Evolutionary conservation across 1,139 yeast species (phyloP).

Genomic region (Kodamaea suecica): DNA sequence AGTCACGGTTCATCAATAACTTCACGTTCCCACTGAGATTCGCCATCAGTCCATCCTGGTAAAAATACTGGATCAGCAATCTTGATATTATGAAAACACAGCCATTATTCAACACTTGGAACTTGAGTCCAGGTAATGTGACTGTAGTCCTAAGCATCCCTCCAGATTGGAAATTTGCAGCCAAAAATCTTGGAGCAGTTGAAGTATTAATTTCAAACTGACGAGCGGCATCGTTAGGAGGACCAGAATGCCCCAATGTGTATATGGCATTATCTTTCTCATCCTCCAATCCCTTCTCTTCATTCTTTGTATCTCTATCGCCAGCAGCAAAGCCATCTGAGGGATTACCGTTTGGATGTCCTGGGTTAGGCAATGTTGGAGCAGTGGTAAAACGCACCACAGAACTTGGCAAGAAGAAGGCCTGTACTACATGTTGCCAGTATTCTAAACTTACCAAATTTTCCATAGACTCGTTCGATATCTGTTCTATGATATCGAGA

Average conservation of each 20-base stretch:
- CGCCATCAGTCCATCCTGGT: slow-evolving; percentile 69
- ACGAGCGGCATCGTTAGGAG: slow-evolving; percentile 24
- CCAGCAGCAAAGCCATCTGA: not conserved
- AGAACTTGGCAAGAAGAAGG: slow-evolving; percentile 35
- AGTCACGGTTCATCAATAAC: slow-evolving; percentile 56
- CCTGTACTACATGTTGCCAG: slow-evolving; percentile 39
- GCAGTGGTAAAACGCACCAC: slow-evolving; percentile 24
- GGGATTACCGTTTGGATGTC: not conserved
- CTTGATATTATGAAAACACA: slow-evolving; percentile 61
- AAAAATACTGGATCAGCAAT: slow-evolving; percentile 52
- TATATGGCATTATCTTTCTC: slow-evolving; percentile 6
- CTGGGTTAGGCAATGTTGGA: slow-evolving; percentile 10
- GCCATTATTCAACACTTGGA: slow-evolving; percentile 66
- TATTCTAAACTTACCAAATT: slow-evolving; percentile 30
- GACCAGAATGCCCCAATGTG: slow-evolving; percentile 7
- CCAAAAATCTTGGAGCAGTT: slow-evolving; percentile 65
- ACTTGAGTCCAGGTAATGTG: slow-evolving; percentile 60
- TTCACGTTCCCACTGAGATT: slow-evolving; percentile 57
- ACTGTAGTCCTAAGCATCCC: slow-evolving; percentile 53
- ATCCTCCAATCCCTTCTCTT: slow-evolving; percentile 8
- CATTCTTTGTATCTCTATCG: slow-evolving; percentile 2
- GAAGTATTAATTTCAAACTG: slow-evolving; percentile 64
- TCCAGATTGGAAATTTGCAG: slow-evolving; percentile 51
- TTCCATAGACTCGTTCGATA: slow-evolving; percentile 33
- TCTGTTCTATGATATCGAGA: slow-evolving; percentile 37